phyloP scores from a whole-genome alignment of 2,329 filamentous ascomycete genomes.

The Trichoderma koningiopsis region DNA sequence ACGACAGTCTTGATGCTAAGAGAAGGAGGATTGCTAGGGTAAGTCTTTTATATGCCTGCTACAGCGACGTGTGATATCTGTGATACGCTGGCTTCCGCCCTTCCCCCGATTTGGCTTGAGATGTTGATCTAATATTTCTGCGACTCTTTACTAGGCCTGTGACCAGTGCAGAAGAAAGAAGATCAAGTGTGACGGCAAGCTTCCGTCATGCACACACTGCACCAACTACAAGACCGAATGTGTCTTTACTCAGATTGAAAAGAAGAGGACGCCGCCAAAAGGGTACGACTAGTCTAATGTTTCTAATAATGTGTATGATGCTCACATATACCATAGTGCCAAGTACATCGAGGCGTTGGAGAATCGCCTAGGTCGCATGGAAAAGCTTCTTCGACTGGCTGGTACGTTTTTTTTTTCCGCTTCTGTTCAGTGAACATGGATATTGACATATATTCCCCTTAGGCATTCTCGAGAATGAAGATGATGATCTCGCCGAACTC shows the following conservation, averaged over 20 bases:
- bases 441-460: neutral
- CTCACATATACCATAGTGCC: constrained; percentile 57
- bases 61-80: neutral
- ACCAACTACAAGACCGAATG: constrained; percentile 98
- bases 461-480: constrained; percentile 79
- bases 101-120: neutral
- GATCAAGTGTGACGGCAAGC: constrained; percentile 97
- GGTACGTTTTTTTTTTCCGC: constrained; percentile 45
- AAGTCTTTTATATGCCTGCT: constrained; percentile 40
- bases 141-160: constrained; percentile 64
- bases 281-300: constrained; percentile 61
- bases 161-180: constrained; percentile 97
- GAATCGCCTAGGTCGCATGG: constrained; percentile 93
- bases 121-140: neutral
- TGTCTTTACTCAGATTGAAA: constrained; percentile 96
- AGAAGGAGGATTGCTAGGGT: constrained; percentile 85
- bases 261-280: constrained; percentile 96
- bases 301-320: constrained; percentile 22
- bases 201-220: constrained; percentile 93
- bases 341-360: constrained; percentile 98
- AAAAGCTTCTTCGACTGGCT: constrained; percentile 83
- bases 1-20: constrained; percentile 80
- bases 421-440: neutral
- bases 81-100: neutral
- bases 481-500: constrained; percentile 83